phyloP scores from a whole-genome alignment of 345 rosid genomes.

The Trapa incisa region DNA sequence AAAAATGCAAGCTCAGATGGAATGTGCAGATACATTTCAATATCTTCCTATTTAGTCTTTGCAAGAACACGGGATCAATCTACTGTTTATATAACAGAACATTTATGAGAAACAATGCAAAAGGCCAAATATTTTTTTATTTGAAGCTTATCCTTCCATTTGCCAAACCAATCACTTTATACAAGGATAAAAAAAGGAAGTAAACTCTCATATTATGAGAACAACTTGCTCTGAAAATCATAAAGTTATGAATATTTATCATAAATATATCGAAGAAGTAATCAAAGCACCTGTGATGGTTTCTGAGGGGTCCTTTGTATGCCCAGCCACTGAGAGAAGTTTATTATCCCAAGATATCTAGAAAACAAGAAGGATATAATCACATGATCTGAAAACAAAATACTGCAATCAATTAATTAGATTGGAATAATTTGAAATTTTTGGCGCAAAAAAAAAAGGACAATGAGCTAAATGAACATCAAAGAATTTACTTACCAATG shows the following conservation, averaged over 20 bases:
- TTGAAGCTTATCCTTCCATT: no score
- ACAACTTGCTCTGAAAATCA: not conserved
- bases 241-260: not conserved
- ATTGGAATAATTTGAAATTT: not conserved
- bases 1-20: no score
- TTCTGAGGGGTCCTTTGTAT: conserved; percentile 87
- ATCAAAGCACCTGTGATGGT: conserved; percentile 54
- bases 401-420: not conserved
- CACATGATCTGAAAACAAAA: not conserved
- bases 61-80: no score
- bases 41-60: no score
- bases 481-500: conserved; percentile 50
- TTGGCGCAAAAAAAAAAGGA: not conserved
- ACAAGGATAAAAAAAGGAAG: not conserved
- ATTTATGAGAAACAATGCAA: no score
- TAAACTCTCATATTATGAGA: not conserved
- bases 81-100: no score
- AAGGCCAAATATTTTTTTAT: no score
- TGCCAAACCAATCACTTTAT: not conserved
- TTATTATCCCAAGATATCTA: conserved; percentile 91
- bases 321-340: conserved; percentile 88
- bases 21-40: no score
- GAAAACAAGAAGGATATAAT: conserved; percentile 14
- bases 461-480: not conserved
- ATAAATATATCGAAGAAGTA: not conserved